A percentile compares a stretch with the other conserved stretches of the same genome.
Evolutionary conservation across 2,329 filamentous ascomycete species (phyloP).

Genomic region (Ophiostoma sp.): DNA sequence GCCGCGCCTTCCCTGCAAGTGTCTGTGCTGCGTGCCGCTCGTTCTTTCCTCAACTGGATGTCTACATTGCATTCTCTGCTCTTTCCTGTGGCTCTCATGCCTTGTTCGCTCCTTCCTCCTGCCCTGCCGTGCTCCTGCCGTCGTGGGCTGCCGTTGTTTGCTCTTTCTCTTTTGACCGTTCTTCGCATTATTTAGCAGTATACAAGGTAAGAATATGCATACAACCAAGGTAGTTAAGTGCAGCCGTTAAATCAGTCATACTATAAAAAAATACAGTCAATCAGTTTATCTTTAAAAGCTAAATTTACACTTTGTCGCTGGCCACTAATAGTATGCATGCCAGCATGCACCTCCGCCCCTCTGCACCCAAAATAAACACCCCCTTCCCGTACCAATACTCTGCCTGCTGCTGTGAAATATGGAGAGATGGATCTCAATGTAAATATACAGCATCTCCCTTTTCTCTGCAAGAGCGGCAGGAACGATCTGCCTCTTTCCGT

Average conservation of each 20-base stretch:
- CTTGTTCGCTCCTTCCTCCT: neutral
- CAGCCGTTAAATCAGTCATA: too few relatives aligned
- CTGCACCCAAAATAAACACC: constrained; percentile 6
- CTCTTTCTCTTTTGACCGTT: neutral
- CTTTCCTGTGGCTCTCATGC: neutral
- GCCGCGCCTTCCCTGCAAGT: neutral
- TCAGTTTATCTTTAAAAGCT: too few relatives aligned
- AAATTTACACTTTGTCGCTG: neutral
- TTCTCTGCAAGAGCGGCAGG: constrained; percentile 2
- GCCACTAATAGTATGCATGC: too few relatives aligned
- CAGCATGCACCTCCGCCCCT: constrained; percentile 1
- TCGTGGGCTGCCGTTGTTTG: neutral
- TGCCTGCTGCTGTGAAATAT: constrained; percentile 6
- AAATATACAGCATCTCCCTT: neutral
- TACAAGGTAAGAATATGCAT: too few relatives aligned
- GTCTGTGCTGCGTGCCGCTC: neutral
- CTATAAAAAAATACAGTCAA: too few relatives aligned
- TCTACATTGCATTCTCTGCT: neutral
- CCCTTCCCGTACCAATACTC: neutral
- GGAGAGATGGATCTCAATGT: constrained; percentile 1
- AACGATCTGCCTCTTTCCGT: constrained; percentile 1
- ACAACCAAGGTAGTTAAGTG: too few relatives aligned
- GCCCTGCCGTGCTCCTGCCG: neutral
- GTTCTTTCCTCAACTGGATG: neutral
- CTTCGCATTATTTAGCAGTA: neutral